These are phyloP conservation scores for Vicia sativa DNA, from an alignment of 306 rosid species.

Conservation along the genomic window DNA sequence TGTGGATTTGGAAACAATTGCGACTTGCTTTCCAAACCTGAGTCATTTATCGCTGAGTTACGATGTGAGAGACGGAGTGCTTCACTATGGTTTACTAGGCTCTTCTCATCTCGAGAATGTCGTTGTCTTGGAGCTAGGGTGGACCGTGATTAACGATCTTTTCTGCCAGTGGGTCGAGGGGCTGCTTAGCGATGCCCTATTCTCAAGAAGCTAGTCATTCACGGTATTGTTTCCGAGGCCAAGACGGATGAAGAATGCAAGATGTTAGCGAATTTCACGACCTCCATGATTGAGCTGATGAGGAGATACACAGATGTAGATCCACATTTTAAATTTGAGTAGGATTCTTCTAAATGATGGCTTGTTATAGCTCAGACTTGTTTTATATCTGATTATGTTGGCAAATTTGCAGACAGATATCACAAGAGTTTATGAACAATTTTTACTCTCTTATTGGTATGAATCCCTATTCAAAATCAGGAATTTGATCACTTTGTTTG, in stretches of 20 bases:
- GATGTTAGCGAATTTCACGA: conserved; percentile 48
- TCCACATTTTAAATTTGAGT: conserved; percentile 52
- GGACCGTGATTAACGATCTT: conserved; percentile 51
- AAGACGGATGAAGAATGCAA: conserved; percentile 51
- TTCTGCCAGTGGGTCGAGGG: conserved; percentile 56
- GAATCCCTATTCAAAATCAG: conserved; percentile 26
- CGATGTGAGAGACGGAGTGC: conserved; percentile 53
- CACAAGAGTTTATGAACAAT: conserved; percentile 29
- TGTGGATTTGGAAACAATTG: conserved; percentile 55
- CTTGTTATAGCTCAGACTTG: conserved; percentile 34
- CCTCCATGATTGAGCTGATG: conserved; percentile 55
- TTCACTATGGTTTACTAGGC: conserved; percentile 50
- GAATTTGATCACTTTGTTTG: conserved; percentile 14
- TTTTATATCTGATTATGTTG: conserved; percentile 33
- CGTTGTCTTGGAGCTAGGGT: conserved; percentile 52
- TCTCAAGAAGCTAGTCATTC: conserved; percentile 49
- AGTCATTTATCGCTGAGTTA: conserved; percentile 54
- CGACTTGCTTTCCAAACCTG: conserved; percentile 53
- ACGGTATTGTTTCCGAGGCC: conserved; percentile 50
- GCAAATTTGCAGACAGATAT: conserved; percentile 36
- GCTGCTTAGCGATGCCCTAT: conserved; percentile 50
- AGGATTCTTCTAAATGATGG: conserved; percentile 39
- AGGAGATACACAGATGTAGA: conserved; percentile 49
- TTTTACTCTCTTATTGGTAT: conserved; percentile 18
- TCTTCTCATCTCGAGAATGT: conserved; percentile 47